These are phyloP conservation scores for Trypanosoma platydactyli DNA, from an alignment of 208 protist species.

Conservation along the genomic window DNA sequence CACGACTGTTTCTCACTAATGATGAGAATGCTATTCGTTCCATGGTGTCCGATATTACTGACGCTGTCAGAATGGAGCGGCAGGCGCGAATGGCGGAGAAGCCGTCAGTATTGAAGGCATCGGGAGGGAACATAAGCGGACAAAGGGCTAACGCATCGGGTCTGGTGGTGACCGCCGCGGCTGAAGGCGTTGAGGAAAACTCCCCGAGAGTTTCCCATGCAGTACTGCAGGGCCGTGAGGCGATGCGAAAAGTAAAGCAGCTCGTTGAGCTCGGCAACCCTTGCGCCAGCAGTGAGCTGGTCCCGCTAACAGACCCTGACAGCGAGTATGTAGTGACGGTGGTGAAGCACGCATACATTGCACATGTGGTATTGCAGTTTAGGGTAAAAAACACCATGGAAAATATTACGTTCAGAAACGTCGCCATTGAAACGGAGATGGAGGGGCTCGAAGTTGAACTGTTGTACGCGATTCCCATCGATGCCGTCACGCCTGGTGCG, in stretches of 20 bases:
- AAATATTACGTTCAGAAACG: slow-evolving; percentile 81
- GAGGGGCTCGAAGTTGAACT: slow-evolving; percentile 79
- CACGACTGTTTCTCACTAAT: slow-evolving; percentile 79
- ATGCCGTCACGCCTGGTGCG: slow-evolving; percentile 49
- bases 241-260: slow-evolving; percentile 62
- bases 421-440: slow-evolving; percentile 80
- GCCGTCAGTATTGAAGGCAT: slow-evolving; percentile 23
- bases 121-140: slow-evolving; percentile 11
- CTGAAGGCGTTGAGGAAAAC: background rate
- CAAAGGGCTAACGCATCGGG: slow-evolving; percentile 7
- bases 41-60: slow-evolving; percentile 75
- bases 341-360: slow-evolving; percentile 93
- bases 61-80: slow-evolving; percentile 44
- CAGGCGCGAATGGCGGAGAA: slow-evolving; percentile 25
- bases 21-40: slow-evolving; percentile 64
- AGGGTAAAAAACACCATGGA: slow-evolving; percentile 94
- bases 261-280: slow-evolving; percentile 77
- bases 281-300: slow-evolving; percentile 54
- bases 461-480: slow-evolving; percentile 80
- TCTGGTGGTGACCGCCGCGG: background rate
- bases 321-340: slow-evolving; percentile 97
- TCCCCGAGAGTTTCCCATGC: slow-evolving; percentile 28
- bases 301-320: slow-evolving; percentile 94
- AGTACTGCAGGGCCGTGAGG: slow-evolving; percentile 65
- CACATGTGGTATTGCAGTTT: slow-evolving; percentile 96